phyloP scores from a whole-genome alignment of 352 stramenopile species.

The Pythium graminicola region DNA sequence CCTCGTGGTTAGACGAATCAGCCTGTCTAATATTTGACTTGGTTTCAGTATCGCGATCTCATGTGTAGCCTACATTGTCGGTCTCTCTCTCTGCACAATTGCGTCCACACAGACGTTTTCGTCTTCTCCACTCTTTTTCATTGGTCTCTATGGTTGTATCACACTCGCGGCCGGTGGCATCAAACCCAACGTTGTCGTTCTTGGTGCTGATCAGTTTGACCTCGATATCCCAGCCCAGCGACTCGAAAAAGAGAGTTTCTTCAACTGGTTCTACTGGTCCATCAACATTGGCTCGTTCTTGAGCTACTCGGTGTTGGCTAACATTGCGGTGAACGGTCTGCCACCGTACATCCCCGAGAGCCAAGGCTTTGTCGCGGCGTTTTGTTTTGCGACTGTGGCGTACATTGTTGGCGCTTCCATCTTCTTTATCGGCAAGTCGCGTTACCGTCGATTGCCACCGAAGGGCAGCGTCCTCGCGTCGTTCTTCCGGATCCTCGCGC shows the following conservation, averaged over 20 bases:
- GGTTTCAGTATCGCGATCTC: constrained; percentile 61
- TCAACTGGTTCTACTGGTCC: constrained; percentile 93
- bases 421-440: constrained; percentile 62
- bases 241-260: constrained; percentile 84
- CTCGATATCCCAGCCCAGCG: constrained; percentile 56
- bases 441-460: constrained; percentile 64
- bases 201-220: constrained; percentile 73
- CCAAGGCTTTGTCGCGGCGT: constrained; percentile 89
- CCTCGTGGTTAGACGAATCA: not conserved
- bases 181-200: constrained; percentile 39
- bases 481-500: constrained; percentile 33
- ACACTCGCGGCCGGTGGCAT: constrained; percentile 35
- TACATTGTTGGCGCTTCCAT: constrained; percentile 70
- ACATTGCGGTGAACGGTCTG: constrained; percentile 87
- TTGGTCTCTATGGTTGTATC: constrained; percentile 73
- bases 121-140: constrained; percentile 67
- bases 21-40: constrained; percentile 13
- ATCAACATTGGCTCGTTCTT: constrained; percentile 90
- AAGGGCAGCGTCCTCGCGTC: constrained; percentile 70
- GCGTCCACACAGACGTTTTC: constrained; percentile 46
- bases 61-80: constrained; percentile 59
- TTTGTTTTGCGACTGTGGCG: constrained; percentile 69
- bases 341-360: constrained; percentile 69
- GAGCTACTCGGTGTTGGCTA: constrained; percentile 87
- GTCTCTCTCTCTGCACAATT: constrained; percentile 63